Base-by-base conservation (phyloP, 805 yeast genomes). In the Kazachstania kunashirensis region DNA sequence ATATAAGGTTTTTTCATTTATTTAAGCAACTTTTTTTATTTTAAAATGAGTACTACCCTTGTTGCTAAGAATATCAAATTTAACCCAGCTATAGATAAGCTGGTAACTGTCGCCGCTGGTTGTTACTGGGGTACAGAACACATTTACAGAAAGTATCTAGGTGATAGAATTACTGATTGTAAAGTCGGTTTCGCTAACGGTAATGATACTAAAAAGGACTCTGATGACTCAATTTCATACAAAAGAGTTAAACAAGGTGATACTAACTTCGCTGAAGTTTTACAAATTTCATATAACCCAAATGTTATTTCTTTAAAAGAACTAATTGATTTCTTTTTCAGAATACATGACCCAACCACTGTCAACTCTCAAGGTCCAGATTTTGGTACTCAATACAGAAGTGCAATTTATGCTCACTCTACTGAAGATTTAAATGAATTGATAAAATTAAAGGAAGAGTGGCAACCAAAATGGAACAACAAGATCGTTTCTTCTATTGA, bases 101-200 rank as follows among this genome's bases (percentile, higher is more conserved):
- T 77, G 12, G 59, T 76, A 29, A 79, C 86, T 0, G 57, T 76
- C 8, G 80, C 77, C 5, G 79, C 77, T 8, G 80, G 81, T 3
- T 83, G 94, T 52, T 83, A 81, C 63, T 83, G 94, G 94, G 94
- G 94, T 14, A 85, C 81, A 11, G 96, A 89, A 50, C 82, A 79
- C 47, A 76, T 88, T 18, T 86, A 73, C 64, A 65, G 79, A 44
- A 84, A 82, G 56, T 70, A 82, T 45, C 82, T 75, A 51, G 71
- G 67, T 13, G 67, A 61, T 36, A 76, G 71, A 52, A 59, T 89
- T 15, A 54, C 79, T 9, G 96, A 84, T 53, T 68, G 78, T 30
- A 77, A 75, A 53, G 97, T 89, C 10, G 98, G 98, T 2, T 92
- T 79, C 59, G 83, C 95, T 31, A 94, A 92, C 45, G 97, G 97